These are phyloP conservation scores for Chaetothyriales sp. DNA, from an alignment of 2,329 filamentous ascomycete genomes.

Conservation along the genomic window DNA sequence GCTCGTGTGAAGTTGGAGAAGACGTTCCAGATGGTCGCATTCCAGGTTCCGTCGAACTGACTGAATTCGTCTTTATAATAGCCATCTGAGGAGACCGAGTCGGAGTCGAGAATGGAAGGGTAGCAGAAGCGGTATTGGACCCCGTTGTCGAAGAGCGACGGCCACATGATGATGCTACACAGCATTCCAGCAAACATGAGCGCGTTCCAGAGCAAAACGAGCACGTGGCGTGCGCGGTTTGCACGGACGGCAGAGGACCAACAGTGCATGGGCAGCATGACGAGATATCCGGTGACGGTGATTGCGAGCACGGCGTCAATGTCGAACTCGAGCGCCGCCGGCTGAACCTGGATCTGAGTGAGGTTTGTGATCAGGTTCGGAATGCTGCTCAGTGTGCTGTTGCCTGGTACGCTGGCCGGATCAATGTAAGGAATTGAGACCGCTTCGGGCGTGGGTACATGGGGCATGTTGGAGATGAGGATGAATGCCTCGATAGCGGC, in stretches of 20 bases:
- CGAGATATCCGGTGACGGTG: conserved; percentile 22
- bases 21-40: conserved; percentile 19
- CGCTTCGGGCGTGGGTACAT: conserved; percentile 2
- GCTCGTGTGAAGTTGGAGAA: conserved; percentile 17
- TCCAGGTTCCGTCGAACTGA: conserved; percentile 20
- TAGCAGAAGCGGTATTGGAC: conserved; percentile 23
- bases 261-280: conserved; percentile 22
- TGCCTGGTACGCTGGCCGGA: not conserved
- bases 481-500: conserved; percentile 23
- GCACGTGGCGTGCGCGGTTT: conserved; percentile 18
- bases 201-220: conserved; percentile 21
- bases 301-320: conserved; percentile 22
- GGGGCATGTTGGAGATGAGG: conserved; percentile 15
- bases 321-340: conserved; percentile 21
- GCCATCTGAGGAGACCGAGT: conserved; percentile 16
- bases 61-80: conserved; percentile 13
- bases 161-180: conserved; percentile 19
- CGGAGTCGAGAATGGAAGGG: conserved; percentile 16
- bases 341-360: conserved; percentile 15
- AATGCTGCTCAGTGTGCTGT: conserved; percentile 6
- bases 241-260: conserved; percentile 21
- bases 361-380: conserved; percentile 16
- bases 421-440: conserved; percentile 18
- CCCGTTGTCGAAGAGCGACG: conserved; percentile 8
- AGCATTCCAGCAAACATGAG: conserved; percentile 22